Evolutionary conservation across 1,284 basidiomycete species (phyloP), one percentile per base, ranked within the genome.

Genomic region (Puccinia hordei): DNA sequence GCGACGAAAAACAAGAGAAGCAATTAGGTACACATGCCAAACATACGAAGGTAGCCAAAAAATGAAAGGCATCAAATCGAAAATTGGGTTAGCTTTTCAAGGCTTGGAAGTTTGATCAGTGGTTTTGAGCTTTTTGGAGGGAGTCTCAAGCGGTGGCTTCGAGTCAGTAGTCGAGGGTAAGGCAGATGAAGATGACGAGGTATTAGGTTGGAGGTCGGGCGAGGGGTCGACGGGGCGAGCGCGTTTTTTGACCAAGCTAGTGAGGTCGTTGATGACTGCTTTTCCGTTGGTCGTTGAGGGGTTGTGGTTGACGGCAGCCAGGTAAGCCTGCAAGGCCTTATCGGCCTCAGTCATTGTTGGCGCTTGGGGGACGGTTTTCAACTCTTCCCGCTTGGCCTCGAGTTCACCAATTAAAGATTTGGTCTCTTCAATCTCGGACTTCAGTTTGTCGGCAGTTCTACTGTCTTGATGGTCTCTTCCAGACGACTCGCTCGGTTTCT

Each of bases 211-310:
- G 17, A 17, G 19, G 15, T 33, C 61, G 5, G 19, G 9, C 19
- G 61, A 38, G 15, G 59, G n/a, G 61, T 76, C 59, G n/a, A 22
- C 59, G 12, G 73, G 55, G 30, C 55, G 51, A 41, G 59, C 30
- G 1, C 55, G 51, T 35, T 65, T 76, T 35, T 76, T 76, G 33
- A 76, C 73, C 57, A 76, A 76, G 33, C 27, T 61, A 53, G 41
- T 65, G 12, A 76, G 63, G 27, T 76, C 73, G 33, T 76, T 76
- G 41, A 76, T 49, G 1, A 49, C 59, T 17, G 44, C 44, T 63
- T 49, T 61, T 3, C 57, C 73, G 44, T 61, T 65, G 44, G 63
- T 44, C 1, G 44, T 33, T 4, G 71, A 57, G 2, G 51, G 30
- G 17, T 57, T 57, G 35, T n/a, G 38, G 35, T 41, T 41, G 49